Percentiles rank a stretch among this genome's conserved stretches.
phyloP scores from a whole-genome alignment of 306 rosid species.

The Prunus mira region DNA sequence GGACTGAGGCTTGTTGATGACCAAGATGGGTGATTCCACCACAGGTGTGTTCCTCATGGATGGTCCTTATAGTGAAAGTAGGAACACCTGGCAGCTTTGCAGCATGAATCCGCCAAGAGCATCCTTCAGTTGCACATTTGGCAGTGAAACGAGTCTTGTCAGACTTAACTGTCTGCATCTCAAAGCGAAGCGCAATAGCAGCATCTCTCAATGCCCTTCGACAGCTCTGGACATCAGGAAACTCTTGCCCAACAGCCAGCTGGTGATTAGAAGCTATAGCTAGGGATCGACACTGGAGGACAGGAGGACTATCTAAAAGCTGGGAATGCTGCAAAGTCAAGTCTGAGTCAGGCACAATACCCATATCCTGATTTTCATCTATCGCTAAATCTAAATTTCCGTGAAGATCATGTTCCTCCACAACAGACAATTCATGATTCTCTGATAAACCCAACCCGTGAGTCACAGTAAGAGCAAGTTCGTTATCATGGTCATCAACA shows the following conservation, averaged over 20 bases:
- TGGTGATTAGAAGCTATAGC: constrained; percentile 16
- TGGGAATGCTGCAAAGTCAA: constrained; percentile 27
- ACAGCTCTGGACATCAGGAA: constrained; percentile 53
- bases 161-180: constrained; percentile 47
- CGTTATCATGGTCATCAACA: constrained; percentile 19
- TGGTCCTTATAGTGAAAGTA: constrained; percentile 51
- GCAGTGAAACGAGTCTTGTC: constrained; percentile 58
- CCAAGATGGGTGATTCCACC: constrained; percentile 53
- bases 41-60: constrained; percentile 45
- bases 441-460: constrained; percentile 37
- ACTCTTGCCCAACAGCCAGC: constrained; percentile 54
- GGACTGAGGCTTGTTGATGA: constrained; percentile 57
- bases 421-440: constrained; percentile 35
- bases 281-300: constrained; percentile 36
- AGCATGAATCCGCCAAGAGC: constrained; percentile 65
- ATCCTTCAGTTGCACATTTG: constrained; percentile 49
- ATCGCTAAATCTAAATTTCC: constrained; percentile 35
- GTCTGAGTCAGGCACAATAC: constrained; percentile 28
- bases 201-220: constrained; percentile 60
- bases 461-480: constrained; percentile 19
- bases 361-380: constrained; percentile 42
- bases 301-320: constrained; percentile 19
- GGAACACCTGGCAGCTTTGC: constrained; percentile 53
- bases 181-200: constrained; percentile 53
- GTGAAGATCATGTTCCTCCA: constrained; percentile 37